phyloP scores from a whole-genome alignment of 1,284 basidiomycete genomes.

The Melanopsichium pennsylvanicum region DNA sequence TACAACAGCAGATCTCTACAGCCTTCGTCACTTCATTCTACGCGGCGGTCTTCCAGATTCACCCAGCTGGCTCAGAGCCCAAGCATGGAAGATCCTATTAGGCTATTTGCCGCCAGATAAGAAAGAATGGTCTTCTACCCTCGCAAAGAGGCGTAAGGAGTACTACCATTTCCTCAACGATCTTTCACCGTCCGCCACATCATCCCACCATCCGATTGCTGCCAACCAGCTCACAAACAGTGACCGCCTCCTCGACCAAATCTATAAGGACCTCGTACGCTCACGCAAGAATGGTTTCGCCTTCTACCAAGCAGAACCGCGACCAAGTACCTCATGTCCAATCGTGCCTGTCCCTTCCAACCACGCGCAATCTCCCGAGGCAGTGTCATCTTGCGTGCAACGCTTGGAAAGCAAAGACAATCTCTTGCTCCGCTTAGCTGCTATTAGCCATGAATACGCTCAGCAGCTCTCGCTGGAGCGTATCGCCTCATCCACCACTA shows the following conservation, averaged over 20 bases:
- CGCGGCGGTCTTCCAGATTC: constrained; percentile 45
- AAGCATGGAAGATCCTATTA: constrained; percentile 62
- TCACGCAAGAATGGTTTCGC: constrained; percentile 58
- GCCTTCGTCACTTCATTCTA: constrained; percentile 53
- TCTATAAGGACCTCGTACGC: constrained; percentile 58
- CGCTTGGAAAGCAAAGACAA: constrained; percentile 18
- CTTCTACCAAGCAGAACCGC: constrained; percentile 49
- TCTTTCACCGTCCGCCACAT: constrained; percentile 25
- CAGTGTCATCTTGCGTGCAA: background rate
- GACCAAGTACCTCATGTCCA: constrained; percentile 38
- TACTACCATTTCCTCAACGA: constrained; percentile 61
- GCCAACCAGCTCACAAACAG: constrained; percentile 19
- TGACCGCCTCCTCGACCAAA: constrained; percentile 57
- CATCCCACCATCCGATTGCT: background rate
- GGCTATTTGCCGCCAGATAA: constrained; percentile 60
- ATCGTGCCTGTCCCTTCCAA: constrained; percentile 17
- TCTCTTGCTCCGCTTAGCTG: constrained; percentile 37
- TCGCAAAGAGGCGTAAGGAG: constrained; percentile 49
- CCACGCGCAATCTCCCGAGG: background rate
- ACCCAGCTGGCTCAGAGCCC: constrained; percentile 57
- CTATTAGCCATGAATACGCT: constrained; percentile 42
- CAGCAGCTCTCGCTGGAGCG: constrained; percentile 36
- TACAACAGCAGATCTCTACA: constrained; percentile 54
- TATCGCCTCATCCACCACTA: constrained; percentile 6
- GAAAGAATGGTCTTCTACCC: constrained; percentile 48